Evolutionary conservation across 768 basidiomycete species (phyloP).

Genomic region (Mycena galericulata): DNA sequence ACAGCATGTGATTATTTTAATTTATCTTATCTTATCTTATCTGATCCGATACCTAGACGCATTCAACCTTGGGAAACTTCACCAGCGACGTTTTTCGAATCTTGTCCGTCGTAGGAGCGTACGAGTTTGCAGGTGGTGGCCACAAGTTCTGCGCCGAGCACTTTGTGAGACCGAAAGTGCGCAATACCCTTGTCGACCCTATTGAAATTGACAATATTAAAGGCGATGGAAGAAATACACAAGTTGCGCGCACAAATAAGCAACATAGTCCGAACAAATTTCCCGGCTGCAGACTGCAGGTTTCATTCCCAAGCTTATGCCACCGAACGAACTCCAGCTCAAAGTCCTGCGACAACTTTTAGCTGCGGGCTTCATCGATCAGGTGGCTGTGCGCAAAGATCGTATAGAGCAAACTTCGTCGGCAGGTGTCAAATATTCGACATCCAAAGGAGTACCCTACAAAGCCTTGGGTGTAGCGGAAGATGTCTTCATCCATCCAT

Average conservation of each 20-base stretch:
- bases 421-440: constrained; percentile 76
- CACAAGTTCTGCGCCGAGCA: constrained; percentile 87
- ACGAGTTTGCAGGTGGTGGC: constrained; percentile 89
- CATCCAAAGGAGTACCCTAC: constrained; percentile 86
- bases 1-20: constrained; percentile 69
- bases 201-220: neutral
- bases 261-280: constrained; percentile 84
- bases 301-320: constrained; percentile 73
- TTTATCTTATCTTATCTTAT: constrained; percentile 15
- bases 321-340: constrained; percentile 83
- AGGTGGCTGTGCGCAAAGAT: constrained; percentile 93
- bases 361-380: constrained; percentile 93
- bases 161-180: constrained; percentile 90
- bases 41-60: constrained; percentile 59
- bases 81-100: constrained; percentile 89
- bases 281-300: constrained; percentile 71
- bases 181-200: constrained; percentile 15
- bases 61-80: constrained; percentile 82
- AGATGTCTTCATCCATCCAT: constrained; percentile 94
- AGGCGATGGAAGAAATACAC: constrained; percentile 99
- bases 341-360: constrained; percentile 92
- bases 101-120: constrained; percentile 96
- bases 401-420: constrained; percentile 68
- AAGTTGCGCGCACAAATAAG: constrained; percentile 92
- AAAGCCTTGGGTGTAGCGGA: constrained; percentile 82